Evolutionary conservation across 176 grass and related monocot genomes (phyloP).

Genomic region (Phoenix dactylifera): DNA sequence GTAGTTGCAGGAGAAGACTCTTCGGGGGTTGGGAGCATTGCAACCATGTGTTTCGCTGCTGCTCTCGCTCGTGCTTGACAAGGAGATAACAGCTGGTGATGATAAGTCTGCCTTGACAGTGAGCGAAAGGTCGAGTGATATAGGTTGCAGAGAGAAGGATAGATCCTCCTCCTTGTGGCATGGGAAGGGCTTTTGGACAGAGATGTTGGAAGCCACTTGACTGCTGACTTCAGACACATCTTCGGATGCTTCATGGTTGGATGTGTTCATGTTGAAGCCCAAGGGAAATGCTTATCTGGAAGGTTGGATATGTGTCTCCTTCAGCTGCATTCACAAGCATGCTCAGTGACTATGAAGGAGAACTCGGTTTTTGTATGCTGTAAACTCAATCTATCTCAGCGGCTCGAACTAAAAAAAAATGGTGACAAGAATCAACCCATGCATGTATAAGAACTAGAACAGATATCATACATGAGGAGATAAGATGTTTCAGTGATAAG

Average conservation of each 20-base stretch:
- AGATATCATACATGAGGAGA: no score
- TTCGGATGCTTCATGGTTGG: constrained; percentile 12
- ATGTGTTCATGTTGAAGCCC: constrained; percentile 18
- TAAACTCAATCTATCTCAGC: no score
- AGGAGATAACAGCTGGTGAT: neutral
- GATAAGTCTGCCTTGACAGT: neutral
- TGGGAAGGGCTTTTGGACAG: constrained; percentile 8
- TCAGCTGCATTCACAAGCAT: neutral
- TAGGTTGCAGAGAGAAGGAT: neutral
- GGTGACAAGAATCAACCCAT: no score
- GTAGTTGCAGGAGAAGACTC: constrained; percentile 39
- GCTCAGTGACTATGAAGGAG: no score
- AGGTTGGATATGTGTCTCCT: neutral
- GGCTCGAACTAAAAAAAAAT: no score
- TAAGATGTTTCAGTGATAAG: no score
- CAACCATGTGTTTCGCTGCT: constrained; percentile 17
- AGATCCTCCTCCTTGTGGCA: neutral
- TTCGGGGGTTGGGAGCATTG: constrained; percentile 5
- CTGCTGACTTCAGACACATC: constrained; percentile 22
- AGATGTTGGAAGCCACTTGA: constrained; percentile 26
- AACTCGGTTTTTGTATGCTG: no score
- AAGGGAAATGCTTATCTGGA: neutral
- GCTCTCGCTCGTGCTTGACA: constrained; percentile 23
- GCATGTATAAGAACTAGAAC: no score
- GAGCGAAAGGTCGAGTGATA: constrained; percentile 5